phyloP scores from a whole-genome alignment of 176 grass and related monocot species.

The Lolium perenne region DNA sequence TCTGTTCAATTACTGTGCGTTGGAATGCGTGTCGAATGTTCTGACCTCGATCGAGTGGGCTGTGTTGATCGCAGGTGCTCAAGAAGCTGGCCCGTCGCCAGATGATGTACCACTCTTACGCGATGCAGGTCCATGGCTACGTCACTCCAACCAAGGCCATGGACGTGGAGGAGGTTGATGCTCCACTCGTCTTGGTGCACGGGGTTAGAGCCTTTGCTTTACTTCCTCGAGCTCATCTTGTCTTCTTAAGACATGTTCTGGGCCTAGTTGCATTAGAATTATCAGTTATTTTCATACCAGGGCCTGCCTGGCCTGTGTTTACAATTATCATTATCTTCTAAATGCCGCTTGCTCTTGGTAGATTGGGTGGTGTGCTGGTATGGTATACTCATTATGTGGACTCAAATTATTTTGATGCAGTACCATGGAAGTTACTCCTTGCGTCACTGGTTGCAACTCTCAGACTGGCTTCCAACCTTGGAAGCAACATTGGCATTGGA shows the following conservation, averaged over 20 bases:
- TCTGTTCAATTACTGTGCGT: slow-evolving; percentile 4
- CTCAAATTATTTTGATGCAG: slow-evolving; percentile 48
- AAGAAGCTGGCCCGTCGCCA: slow-evolving; percentile 83
- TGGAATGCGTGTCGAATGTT: slow-evolving; percentile 2
- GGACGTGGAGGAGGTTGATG: slow-evolving; percentile 43
- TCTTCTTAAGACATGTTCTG: slow-evolving; percentile 31
- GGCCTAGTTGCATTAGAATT: background rate
- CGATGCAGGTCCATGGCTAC: slow-evolving; percentile 94
- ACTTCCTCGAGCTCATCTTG: slow-evolving; percentile 31
- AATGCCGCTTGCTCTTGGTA: slow-evolving; percentile 22
- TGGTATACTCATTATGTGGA: slow-evolving; percentile 1
- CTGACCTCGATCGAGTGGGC: background rate
- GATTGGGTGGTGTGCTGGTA: background rate
- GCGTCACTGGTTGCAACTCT: slow-evolving; percentile 90
- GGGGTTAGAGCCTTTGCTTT: slow-evolving; percentile 59
- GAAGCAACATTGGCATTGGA: slow-evolving; percentile 87
- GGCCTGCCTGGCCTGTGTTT: background rate
- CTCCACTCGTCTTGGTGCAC: slow-evolving; percentile 81
- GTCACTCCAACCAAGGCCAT: slow-evolving; percentile 45
- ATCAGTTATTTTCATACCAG: slow-evolving; percentile 39
- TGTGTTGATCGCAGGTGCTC: slow-evolving; percentile 64
- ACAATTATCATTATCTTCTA: too few relatives aligned
- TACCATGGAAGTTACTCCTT: slow-evolving; percentile 94
- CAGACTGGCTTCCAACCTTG: slow-evolving; percentile 87
- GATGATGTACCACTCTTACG: slow-evolving; percentile 94